Evolutionary conservation across 306 rosid genomes (phyloP).

Genomic region (Inga oerstediana): DNA sequence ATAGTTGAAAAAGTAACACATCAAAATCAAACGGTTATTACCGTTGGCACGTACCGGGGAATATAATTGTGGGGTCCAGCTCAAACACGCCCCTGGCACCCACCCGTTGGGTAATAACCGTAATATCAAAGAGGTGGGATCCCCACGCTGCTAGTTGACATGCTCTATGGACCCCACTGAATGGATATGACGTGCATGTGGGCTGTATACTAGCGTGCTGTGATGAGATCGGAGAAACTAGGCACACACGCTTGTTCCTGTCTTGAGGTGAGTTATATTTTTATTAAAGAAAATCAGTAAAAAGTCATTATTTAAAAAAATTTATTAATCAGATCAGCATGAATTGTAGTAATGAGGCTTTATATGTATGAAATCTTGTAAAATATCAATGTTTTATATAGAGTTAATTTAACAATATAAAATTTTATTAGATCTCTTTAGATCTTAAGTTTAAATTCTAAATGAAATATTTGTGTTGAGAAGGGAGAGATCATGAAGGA

Average conservation of each 20-base stretch:
- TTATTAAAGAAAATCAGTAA: too few species aligned
- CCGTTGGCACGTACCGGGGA: background rate
- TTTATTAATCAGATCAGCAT: too few species aligned
- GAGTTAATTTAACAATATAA: too few species aligned
- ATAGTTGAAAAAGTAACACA: background rate
- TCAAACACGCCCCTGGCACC: slow-evolving; percentile 4
- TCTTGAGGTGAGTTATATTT: too few species aligned
- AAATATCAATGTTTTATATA: too few species aligned
- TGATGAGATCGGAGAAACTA: background rate
- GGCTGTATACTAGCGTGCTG: slow-evolving; percentile 24
- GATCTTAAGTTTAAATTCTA: fast-evolving
- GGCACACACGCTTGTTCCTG: background rate
- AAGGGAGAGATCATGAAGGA: too few species aligned
- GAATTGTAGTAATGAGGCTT: too few species aligned
- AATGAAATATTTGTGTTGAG: too few species aligned
- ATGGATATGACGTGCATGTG: slow-evolving; percentile 29
- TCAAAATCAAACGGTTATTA: background rate
- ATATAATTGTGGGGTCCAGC: slow-evolving; percentile 10
- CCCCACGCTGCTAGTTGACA: slow-evolving; percentile 25
- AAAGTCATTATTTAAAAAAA: too few species aligned
- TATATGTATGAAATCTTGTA: too few species aligned
- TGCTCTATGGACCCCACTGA: slow-evolving; percentile 33
- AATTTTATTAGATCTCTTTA: fast-evolving
- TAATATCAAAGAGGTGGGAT: background rate
- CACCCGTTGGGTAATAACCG: background rate